Conservation (phyloP, 2,329 filamentous ascomycete genomes). For the Trichophyton simii region DNA sequence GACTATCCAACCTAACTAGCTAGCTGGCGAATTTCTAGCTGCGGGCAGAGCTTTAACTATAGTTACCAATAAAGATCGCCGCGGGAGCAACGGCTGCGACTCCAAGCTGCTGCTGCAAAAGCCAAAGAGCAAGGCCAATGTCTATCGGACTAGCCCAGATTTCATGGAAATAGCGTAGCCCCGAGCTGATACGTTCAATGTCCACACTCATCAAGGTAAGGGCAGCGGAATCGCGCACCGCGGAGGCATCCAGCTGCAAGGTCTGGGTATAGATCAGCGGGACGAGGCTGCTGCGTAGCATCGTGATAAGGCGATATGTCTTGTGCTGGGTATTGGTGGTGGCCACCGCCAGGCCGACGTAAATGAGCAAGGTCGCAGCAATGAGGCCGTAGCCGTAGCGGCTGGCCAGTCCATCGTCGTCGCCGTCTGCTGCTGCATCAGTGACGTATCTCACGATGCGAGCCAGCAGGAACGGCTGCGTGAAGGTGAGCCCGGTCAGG, state of each 20-base stretch:
- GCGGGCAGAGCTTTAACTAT: background rate
- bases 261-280: conserved; percentile 1
- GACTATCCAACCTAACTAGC: background rate
- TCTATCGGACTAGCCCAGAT: conserved; percentile 5
- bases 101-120: conserved; percentile 5
- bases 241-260: background rate
- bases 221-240: background rate
- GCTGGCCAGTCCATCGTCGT: conserved; percentile 2
- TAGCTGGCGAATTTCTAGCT: too few species aligned
- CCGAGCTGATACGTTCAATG: conserved; percentile 3
- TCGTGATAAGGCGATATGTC: conserved; percentile 4
- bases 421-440: conserved; percentile 5
- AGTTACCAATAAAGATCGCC: background rate
- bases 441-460: conserved; percentile 14
- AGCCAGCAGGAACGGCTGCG: conserved; percentile 20
- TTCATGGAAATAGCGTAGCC: background rate
- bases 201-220: conserved; percentile 6
- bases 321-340: background rate
- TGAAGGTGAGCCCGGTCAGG: conserved; percentile 18
- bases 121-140: conserved; percentile 4
- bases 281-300: conserved; percentile 2
- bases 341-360: conserved; percentile 10
- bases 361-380: conserved; percentile 14
- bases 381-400: conserved; percentile 18
- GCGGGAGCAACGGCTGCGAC: background rate